Evolutionary conservation across 768 basidiomycete genomes (phyloP), one percentile per base, ranked within the genome.

Genomic region (Lentinula raphanica): DNA sequence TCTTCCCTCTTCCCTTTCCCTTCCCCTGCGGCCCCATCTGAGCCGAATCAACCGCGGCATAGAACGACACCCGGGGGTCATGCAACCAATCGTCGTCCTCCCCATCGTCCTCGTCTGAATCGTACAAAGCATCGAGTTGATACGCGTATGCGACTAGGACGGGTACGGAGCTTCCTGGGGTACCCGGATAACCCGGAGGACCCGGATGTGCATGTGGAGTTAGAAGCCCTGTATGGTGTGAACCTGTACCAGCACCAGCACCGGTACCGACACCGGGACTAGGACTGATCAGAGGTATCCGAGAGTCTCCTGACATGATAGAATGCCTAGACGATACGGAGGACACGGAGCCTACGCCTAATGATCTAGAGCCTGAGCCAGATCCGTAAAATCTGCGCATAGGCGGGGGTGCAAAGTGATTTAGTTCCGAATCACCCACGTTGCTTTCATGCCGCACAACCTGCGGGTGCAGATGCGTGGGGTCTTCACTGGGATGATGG

Each of bases 71-170:
- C 12, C 36, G 29, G 2, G 51, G 51, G 23, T 53, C 51, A 27
- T 53, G 51, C 21, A 53, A 27, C 51, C 51, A 53, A 25, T 53
- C 51, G n/a, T 53, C 51, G 23, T 53, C 51, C 27, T 53, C 51
- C 4, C 23, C 51, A 39, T 53, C 51, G 3, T 53, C 51, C 17
- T 53, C 32, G 32, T 35, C 51, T 11, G 36, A 35, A 11, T 53
- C 51, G 8, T 39, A 13, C 9, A 53, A 32, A 12, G 51, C 51
- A n/a, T 53, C 51, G 11, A 19, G 23, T 25, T 53, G 36, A 23
- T 39, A 53, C 7, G 51, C 51, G 17, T 53, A 53, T 11, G 51
- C 51, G 3, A 53, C 51, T 9, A 53, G 11, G n/a, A n/a, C n/a
- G n/a, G n/a, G n/a, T n/a, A n/a, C n/a, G n/a, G n/a, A n/a, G n/a